Percentiles rank a stretch among this genome's conserved stretches.
phyloP scores from a whole-genome alignment of 805 yeast genomes.

The Metschnikowia borealis region DNA sequence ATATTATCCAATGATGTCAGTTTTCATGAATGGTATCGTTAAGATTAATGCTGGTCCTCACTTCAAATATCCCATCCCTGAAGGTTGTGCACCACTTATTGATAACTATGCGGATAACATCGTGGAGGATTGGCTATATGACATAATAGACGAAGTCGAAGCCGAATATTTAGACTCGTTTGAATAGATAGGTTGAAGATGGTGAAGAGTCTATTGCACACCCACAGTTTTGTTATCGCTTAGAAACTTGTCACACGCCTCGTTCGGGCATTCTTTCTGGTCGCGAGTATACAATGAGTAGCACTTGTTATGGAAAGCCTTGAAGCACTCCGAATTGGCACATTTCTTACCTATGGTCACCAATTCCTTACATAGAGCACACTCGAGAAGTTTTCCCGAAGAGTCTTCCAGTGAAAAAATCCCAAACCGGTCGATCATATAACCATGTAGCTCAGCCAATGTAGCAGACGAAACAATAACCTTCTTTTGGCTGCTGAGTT shows the following conservation, averaged over 20 bases:
- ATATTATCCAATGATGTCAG: constrained; percentile 86
- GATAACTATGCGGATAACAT: constrained; percentile 64
- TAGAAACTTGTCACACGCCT: constrained; percentile 6
- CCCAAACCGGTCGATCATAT: constrained; percentile 43
- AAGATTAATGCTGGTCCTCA: constrained; percentile 66
- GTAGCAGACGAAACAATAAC: constrained; percentile 39
- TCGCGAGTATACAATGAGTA: constrained; percentile 35
- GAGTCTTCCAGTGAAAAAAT: constrained; percentile 12
- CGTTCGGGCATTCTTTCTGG: constrained; percentile 17
- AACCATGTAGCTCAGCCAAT: constrained; percentile 45
- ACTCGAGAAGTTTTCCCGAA: constrained; percentile 39
- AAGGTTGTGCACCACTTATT: constrained; percentile 46
- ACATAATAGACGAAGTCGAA: constrained; percentile 79
- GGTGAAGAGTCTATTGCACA: background rate
- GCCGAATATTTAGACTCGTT: constrained; percentile 50
- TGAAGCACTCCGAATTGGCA: constrained; percentile 25
- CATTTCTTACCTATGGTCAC: constrained; percentile 47
- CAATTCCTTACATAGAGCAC: constrained; percentile 50
- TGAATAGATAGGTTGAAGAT: constrained; percentile 20
- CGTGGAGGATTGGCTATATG: constrained; percentile 80
- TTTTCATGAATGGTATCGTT: constrained; percentile 75
- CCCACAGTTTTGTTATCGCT: constrained; percentile 4
- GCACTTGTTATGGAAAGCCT: constrained; percentile 49
- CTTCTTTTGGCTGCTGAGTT: constrained; percentile 25
- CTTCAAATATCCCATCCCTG: constrained; percentile 39